A percentile compares a stretch with the other conserved stretches of the same genome.
Conservation (phyloP, 345 rosid species). For the Brassica incana region DNA sequence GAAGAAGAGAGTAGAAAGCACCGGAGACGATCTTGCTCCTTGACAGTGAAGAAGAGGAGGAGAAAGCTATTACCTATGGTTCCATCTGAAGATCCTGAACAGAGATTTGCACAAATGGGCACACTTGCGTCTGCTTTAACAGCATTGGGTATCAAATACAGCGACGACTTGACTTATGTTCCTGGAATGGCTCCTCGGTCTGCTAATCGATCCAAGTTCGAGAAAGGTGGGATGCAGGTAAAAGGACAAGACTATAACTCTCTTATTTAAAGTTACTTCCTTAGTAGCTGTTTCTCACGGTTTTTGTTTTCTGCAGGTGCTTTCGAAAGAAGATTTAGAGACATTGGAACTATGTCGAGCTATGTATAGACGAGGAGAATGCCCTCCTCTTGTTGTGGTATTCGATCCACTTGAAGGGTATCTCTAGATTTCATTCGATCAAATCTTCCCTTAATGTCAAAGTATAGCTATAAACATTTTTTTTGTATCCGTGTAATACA, state of each 20-base stretch:
- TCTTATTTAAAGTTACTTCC: background rate
- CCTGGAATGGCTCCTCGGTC: constrained; percentile 73
- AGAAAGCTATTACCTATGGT: constrained; percentile 68
- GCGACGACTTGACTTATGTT: constrained; percentile 61
- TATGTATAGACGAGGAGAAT: constrained; percentile 75
- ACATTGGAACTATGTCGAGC: constrained; percentile 67
- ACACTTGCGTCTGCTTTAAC: constrained; percentile 85
- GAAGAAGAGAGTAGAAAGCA: constrained; percentile 52
- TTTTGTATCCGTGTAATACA: constrained; percentile 38
- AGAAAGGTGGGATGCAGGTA: constrained; percentile 95
- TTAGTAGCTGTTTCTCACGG: background rate
- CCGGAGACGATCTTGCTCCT: constrained; percentile 60
- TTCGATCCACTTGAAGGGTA: constrained; percentile 94
- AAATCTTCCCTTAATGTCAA: constrained; percentile 17
- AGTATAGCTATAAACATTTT: constrained; percentile 13
- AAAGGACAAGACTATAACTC: background rate
- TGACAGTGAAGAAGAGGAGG: constrained; percentile 77
- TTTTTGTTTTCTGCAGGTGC: constrained; percentile 34
- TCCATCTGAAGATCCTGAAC: constrained; percentile 68
- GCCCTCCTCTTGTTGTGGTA: constrained; percentile 80
- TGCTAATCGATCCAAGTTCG: constrained; percentile 71
- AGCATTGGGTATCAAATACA: constrained; percentile 62
- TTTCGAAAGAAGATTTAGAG: constrained; percentile 77
- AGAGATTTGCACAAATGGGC: constrained; percentile 69
- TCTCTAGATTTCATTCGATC: constrained; percentile 5